Conservation (phyloP, 2,329 filamentous ascomycete genomes). For the Aureobasidium subglaciale region DNA sequence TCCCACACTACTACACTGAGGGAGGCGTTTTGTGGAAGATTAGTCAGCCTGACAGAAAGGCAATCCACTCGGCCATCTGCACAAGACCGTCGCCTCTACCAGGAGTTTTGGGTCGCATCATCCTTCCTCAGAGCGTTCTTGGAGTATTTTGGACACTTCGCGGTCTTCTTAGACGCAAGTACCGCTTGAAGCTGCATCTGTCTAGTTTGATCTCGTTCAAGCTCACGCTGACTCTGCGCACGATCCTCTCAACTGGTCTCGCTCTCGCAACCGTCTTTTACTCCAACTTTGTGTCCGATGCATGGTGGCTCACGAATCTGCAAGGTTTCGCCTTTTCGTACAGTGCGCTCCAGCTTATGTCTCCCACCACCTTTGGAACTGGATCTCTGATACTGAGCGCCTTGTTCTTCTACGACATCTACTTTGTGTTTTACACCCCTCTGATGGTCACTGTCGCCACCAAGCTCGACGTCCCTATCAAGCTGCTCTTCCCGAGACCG, state of each 20-base stretch:
- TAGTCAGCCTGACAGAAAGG: slow-evolving; percentile 16
- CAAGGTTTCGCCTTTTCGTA: slow-evolving; percentile 86
- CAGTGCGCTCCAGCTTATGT: slow-evolving; percentile 71
- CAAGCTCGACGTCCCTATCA: slow-evolving; percentile 84
- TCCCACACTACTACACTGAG: slow-evolving; percentile 62
- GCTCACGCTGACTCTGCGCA: slow-evolving; percentile 47
- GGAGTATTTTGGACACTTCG: slow-evolving; percentile 41
- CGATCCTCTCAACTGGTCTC: slow-evolving; percentile 49
- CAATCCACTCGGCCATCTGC: slow-evolving; percentile 1
- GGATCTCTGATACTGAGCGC: slow-evolving; percentile 70
- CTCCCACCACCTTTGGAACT: slow-evolving; percentile 79
- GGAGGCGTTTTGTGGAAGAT: slow-evolving; percentile 43
- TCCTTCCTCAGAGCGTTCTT: slow-evolving; percentile 37
- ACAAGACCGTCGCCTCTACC: slow-evolving; percentile 45
- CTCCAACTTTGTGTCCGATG: slow-evolving; percentile 54
- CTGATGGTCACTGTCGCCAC: slow-evolving; percentile 85
- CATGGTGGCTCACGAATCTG: slow-evolving; percentile 73
- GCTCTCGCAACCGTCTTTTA: slow-evolving; percentile 55
- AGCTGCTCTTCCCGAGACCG: slow-evolving; percentile 74
- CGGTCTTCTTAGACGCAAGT: slow-evolving; percentile 42
- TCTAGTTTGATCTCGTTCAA: slow-evolving; percentile 32
- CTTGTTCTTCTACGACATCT: slow-evolving; percentile 90
- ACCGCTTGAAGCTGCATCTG: slow-evolving; percentile 46
- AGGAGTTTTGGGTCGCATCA: slow-evolving; percentile 41
- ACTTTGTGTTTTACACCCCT: slow-evolving; percentile 84